Percentiles rank a stretch among this genome's conserved stretches.
Evolutionary conservation across 148 eudicot genomes (phyloP).

Genomic region (Spergularia marina): DNA sequence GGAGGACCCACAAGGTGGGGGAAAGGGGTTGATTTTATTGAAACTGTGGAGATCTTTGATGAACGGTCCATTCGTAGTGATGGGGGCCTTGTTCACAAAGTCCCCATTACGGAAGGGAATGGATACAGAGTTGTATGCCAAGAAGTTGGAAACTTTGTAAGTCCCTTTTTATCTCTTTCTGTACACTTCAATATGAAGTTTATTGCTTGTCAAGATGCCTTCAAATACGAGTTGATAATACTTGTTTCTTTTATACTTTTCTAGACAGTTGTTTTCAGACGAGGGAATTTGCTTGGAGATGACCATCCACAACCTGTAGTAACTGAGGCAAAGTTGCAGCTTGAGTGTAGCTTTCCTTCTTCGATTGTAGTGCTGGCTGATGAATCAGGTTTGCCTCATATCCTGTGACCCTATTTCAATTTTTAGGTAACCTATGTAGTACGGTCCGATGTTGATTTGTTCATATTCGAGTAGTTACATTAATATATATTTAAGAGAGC

Average conservation of each 20-base stretch:
- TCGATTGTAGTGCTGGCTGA: slow-evolving; percentile 67
- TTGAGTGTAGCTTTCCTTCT: slow-evolving; percentile 63
- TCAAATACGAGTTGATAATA: slow-evolving; percentile 4
- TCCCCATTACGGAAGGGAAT: slow-evolving; percentile 29
- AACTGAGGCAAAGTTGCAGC: slow-evolving; percentile 54
- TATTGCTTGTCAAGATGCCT: background rate
- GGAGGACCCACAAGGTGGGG: slow-evolving; percentile 90
- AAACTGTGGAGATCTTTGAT: slow-evolving; percentile 46
- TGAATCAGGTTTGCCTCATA: slow-evolving; percentile 53
- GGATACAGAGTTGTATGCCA: slow-evolving; percentile 59
- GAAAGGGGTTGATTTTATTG: slow-evolving; percentile 58
- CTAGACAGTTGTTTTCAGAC: slow-evolving; percentile 67
- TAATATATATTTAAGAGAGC: background rate
- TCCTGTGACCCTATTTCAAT: background rate
- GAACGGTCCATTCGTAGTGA: slow-evolving; percentile 37
- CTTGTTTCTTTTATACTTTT: slow-evolving; percentile 13
- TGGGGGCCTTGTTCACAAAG: slow-evolving; percentile 41
- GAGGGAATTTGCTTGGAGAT: slow-evolving; percentile 82
- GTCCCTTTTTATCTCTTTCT: slow-evolving; percentile 20
- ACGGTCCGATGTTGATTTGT: background rate
- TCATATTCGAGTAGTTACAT: background rate
- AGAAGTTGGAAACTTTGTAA: slow-evolving; percentile 55
- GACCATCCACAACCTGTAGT: slow-evolving; percentile 70
- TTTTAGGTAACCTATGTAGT: background rate
- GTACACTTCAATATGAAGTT: background rate